phyloP scores from a whole-genome alignment of 208 protist genomes.

The Trypanosoma boissoni region DNA sequence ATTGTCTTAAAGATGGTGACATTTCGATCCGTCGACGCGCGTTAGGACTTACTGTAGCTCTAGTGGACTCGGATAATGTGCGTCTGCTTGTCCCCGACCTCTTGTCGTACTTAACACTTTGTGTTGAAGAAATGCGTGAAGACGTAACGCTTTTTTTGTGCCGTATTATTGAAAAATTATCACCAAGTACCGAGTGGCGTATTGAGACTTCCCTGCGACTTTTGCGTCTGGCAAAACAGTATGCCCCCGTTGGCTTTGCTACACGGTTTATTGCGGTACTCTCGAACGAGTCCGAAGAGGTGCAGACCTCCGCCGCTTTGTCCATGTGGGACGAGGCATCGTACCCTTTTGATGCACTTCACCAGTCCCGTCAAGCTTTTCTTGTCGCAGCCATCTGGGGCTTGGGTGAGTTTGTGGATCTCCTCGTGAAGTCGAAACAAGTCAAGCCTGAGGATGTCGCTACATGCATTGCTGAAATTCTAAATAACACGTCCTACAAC shows the following conservation, averaged over 20 bases:
- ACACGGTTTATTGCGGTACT: slow-evolving; percentile 89
- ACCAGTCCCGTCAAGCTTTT: slow-evolving; percentile 85
- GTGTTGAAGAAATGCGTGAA: slow-evolving; percentile 91
- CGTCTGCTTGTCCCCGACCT: slow-evolving; percentile 94
- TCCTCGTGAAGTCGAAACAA: slow-evolving; percentile 49
- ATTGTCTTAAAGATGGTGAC: slow-evolving; percentile 96
- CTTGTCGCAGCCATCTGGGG: slow-evolving; percentile 93
- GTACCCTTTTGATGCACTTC: slow-evolving; percentile 67
- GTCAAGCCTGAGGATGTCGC: slow-evolving; percentile 40
- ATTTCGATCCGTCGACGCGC: slow-evolving; percentile 96
- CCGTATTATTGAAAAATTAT: slow-evolving; percentile 88
- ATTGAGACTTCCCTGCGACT: slow-evolving; percentile 95
- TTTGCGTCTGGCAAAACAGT: slow-evolving; percentile 75
- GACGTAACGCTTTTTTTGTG: slow-evolving; percentile 94
- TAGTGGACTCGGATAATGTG: slow-evolving; percentile 95
- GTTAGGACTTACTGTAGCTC: slow-evolving; percentile 95
- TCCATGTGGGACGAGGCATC: slow-evolving; percentile 89
- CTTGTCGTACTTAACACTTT: slow-evolving; percentile 92
- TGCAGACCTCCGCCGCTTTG: slow-evolving; percentile 87
- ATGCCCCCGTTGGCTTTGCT: slow-evolving; percentile 66
- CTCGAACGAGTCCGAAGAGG: slow-evolving; percentile 69
- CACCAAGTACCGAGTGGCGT: slow-evolving; percentile 95
- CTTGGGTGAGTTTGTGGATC: slow-evolving; percentile 96
- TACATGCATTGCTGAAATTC: slow-evolving; percentile 57
- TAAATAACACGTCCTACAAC: slow-evolving; percentile 62